phyloP scores from a whole-genome alignment of 2,329 filamentous ascomycete species.

The Cyphellophora attinorum region DNA sequence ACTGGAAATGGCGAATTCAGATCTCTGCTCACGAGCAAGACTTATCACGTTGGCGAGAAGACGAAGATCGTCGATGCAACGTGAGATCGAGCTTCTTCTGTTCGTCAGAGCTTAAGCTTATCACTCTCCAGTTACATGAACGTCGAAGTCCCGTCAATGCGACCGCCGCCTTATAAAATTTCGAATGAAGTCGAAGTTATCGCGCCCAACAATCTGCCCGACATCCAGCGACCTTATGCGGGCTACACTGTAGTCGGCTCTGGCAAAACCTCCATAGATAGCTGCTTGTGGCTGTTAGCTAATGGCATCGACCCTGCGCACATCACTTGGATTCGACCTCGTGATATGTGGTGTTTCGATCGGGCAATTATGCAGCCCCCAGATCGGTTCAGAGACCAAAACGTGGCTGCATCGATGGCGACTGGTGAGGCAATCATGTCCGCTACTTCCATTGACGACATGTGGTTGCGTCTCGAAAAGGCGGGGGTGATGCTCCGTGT shows the following conservation, averaged over 20 bases:
- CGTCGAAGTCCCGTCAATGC: slow-evolving; percentile 5
- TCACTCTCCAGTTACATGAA: no score
- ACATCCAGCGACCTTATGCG: slow-evolving; percentile 1
- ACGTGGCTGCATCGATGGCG: neutral
- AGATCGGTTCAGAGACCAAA: neutral
- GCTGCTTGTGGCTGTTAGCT: slow-evolving; percentile 4
- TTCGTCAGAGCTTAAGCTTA: no score
- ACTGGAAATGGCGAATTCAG: slow-evolving; percentile 3
- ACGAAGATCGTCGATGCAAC: slow-evolving; percentile 6
- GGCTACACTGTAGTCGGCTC: slow-evolving; percentile 6
- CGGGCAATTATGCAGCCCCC: slow-evolving; percentile 1
- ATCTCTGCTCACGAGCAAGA: slow-evolving; percentile 4
- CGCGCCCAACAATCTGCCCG: slow-evolving; percentile 4
- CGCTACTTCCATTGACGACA: slow-evolving; percentile 4
- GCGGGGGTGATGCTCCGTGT: slow-evolving; percentile 1
- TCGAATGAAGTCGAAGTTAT: slow-evolving; percentile 3
- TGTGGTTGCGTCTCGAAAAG: slow-evolving; percentile 1
- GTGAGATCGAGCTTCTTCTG: slow-evolving; percentile 2
- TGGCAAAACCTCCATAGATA: slow-evolving; percentile 5
- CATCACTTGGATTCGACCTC: slow-evolving; percentile 6
- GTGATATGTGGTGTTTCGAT: slow-evolving; percentile 2
- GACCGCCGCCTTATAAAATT: slow-evolving; percentile 3
- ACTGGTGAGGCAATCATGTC: slow-evolving; percentile 2
- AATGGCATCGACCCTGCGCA: slow-evolving; percentile 4
- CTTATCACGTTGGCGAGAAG: slow-evolving; percentile 3